Conservation (phyloP, 1,284 basidiomycete species). For the Irpex lacteus region DNA sequence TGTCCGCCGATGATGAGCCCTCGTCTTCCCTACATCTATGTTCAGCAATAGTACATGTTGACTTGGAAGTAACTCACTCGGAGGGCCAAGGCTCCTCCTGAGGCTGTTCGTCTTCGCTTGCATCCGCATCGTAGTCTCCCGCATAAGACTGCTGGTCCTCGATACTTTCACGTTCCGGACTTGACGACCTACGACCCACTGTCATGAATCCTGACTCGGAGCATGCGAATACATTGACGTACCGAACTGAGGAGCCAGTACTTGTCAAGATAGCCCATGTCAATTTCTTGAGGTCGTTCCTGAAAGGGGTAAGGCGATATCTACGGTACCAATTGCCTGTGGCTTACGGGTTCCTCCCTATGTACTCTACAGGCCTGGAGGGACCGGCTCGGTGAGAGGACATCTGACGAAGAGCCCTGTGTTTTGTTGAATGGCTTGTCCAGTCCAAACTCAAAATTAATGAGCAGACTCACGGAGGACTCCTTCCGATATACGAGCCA, state of each 20-base stretch:
- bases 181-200: no score
- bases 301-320: no score
- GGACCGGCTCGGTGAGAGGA: not conserved
- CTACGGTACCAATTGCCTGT: not conserved
- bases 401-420: not conserved
- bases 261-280: no score
- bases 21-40: not conserved
- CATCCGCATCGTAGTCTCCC: no score
- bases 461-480: not conserved
- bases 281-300: no score
- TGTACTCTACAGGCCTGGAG: not conserved
- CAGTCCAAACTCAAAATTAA: not conserved
- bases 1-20: not conserved
- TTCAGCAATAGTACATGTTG: not conserved
- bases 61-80: not conserved
- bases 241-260: no score
- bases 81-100: not conserved
- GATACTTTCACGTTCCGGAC: no score
- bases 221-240: no score
- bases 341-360: not conserved
- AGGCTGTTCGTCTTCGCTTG: no score
- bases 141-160: no score
- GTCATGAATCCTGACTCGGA: no score
- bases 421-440: not conserved
- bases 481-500: not conserved